These are phyloP conservation scores for Entomortierella beljakovae DNA, from an alignment of 192 early-diverging fungal species.

Conservation along the genomic window DNA sequence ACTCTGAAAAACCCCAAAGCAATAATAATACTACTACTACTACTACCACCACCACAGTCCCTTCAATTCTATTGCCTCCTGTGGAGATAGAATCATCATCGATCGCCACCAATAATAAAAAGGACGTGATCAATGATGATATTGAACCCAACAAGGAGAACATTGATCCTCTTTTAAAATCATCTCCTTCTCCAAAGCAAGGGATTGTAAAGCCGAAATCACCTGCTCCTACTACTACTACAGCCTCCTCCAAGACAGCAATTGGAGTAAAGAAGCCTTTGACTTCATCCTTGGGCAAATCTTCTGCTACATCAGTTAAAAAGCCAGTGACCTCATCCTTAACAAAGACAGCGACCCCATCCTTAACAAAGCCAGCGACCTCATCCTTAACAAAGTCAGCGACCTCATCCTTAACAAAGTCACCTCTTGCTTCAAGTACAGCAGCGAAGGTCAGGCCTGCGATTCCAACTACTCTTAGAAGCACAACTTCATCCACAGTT, in stretches of 20 bases:
- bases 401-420: slow-evolving; percentile 23
- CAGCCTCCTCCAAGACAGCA: slow-evolving; percentile 17
- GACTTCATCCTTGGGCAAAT: slow-evolving; percentile 11
- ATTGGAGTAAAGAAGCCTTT: slow-evolving; percentile 36
- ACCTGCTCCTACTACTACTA: not conserved
- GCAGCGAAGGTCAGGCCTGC: slow-evolving; percentile 21
- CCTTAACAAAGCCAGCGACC: not conserved
- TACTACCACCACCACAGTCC: slow-evolving; percentile 2
- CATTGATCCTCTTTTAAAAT: slow-evolving; percentile 3
- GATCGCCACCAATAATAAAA: not conserved
- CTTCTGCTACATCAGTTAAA: slow-evolving; percentile 3
- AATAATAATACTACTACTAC: not conserved
- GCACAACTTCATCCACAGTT: slow-evolving; percentile 25
- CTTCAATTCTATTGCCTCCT: slow-evolving; percentile 36
- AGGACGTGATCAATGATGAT: not conserved
- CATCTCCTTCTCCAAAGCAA: not conserved
- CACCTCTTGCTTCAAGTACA: slow-evolving; percentile 6
- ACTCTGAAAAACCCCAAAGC: not conserved
- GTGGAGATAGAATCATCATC: slow-evolving; percentile 35
- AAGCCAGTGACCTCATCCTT: slow-evolving; percentile 2
- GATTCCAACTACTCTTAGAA: slow-evolving; percentile 25
- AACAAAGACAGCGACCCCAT: not conserved
- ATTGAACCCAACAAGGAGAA: slow-evolving; percentile 13
- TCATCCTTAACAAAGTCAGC: not conserved
- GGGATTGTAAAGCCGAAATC: slow-evolving; percentile 1